Conservation (phyloP, 768 basidiomycete species). For the Boletus fagicola region DNA sequence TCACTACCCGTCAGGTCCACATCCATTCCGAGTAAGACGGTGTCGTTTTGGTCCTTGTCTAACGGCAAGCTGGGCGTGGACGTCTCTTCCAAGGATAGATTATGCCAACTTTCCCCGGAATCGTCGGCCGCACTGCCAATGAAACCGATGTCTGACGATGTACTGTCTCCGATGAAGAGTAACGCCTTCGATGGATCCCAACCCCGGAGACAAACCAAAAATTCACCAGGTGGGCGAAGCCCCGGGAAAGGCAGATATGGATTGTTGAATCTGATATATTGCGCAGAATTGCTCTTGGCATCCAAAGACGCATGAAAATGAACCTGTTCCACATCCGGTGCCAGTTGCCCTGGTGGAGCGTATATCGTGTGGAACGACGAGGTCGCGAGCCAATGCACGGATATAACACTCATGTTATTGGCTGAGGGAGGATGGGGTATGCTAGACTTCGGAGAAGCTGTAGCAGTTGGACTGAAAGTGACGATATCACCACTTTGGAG, state of each 20-base stretch:
- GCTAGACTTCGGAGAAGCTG: slow-evolving; percentile 52
- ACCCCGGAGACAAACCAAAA: slow-evolving; percentile 37
- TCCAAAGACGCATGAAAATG: slow-evolving; percentile 45
- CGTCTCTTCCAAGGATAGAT: slow-evolving; percentile 47
- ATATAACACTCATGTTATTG: slow-evolving; percentile 45
- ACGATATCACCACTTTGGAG: slow-evolving; percentile 68
- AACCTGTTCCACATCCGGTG: slow-evolving; percentile 40
- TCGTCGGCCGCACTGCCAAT: slow-evolving; percentile 35
- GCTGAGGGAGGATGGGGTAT: slow-evolving; percentile 55
- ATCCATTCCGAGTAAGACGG: slow-evolving; percentile 61
- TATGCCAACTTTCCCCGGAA: slow-evolving; percentile 41
- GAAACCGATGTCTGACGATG: slow-evolving; percentile 50
- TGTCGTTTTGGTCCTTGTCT: slow-evolving; percentile 68
- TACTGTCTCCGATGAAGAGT: slow-evolving; percentile 48
- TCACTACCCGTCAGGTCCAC: slow-evolving; percentile 59
- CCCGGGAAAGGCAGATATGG: slow-evolving; percentile 47
- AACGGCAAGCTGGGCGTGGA: slow-evolving; percentile 62
- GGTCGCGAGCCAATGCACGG: slow-evolving; percentile 65
- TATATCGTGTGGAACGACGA: slow-evolving; percentile 69
- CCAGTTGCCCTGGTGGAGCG: slow-evolving; percentile 40
- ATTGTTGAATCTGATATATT: slow-evolving; percentile 38
- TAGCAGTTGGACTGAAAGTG: slow-evolving; percentile 59
- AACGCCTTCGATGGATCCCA: slow-evolving; percentile 47
- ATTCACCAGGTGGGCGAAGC: slow-evolving; percentile 45
- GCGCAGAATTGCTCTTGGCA: slow-evolving; percentile 37